Base-by-base conservation (phyloP, 2,329 filamentous ascomycete genomes). In the Ophiostoma sp. region DNA sequence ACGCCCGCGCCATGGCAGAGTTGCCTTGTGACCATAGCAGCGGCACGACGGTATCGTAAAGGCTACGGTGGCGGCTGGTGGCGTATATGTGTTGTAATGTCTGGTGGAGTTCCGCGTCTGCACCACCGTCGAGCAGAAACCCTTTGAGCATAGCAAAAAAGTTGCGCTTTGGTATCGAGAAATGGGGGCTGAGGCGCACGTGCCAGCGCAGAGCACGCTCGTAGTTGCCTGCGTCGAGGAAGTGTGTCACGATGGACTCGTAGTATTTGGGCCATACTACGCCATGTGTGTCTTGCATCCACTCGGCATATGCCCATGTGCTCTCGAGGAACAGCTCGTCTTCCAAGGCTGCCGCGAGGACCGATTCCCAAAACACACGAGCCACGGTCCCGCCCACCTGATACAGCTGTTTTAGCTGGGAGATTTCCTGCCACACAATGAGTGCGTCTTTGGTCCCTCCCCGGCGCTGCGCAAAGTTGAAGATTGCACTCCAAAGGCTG, bases 1-100 rank as follows among this genome's bases (percentile, higher is more conserved):
- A 87, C n/a, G 72, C 71, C 9, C 75, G 76, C 6, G 84, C 84
- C 16, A 81, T 70, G 2, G 72, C 72, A 0, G 81, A 80, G 45
- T 78, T 75, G 0, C 84, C 84, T n/a, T 77, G 75, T 4, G 77
- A 75, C 72, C 82, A 86, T 1, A 86, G 76, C 66, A 80, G 75
- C 3, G 84, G 83, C n/a, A 86, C 78, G 7, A 86, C 68, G 27
- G 76, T 74, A 71, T 85, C 83, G 73, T 86, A 86, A 0, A 85
- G 72, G 11, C 74, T 71, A 58, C 78, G 82, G 63, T 81, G 77
- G 2, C 73, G 73, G 63, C 79, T 82, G 18, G 77, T 76, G 8
- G 77, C 73, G 70, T 86, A 86, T 9, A 86, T 75, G 14, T 76
- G 74, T 58, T 76, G 77, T 7, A 86, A 75, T 2, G 78, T 78